Conservation (phyloP, 2,329 filamentous ascomycete species). For the Lasiodiplodia theobromae region DNA sequence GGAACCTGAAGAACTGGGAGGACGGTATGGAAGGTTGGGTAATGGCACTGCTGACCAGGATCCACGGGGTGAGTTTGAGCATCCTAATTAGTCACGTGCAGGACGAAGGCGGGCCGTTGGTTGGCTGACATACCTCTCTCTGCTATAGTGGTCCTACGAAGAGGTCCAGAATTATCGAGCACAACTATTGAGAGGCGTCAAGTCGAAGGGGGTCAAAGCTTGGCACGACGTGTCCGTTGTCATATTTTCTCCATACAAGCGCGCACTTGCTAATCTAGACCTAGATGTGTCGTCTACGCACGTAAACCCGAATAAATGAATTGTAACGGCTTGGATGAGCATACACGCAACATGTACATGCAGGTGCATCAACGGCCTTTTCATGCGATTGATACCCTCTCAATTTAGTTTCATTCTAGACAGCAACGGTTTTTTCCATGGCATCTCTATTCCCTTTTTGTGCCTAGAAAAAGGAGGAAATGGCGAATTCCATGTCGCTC, state of each 20-base stretch:
- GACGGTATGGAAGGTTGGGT: slow-evolving; percentile 52
- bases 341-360: not conserved
- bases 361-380: not conserved
- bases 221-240: slow-evolving; percentile 26
- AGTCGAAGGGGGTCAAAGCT: slow-evolving; percentile 5
- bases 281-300: slow-evolving; percentile 23
- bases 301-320: slow-evolving; percentile 20
- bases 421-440: not conserved
- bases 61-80: slow-evolving; percentile 41
- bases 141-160: slow-evolving; percentile 27
- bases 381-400: not conserved
- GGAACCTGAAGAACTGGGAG: slow-evolving; percentile 50
- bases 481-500: not conserved
- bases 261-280: not conserved
- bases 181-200: slow-evolving; percentile 9
- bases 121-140: not conserved
- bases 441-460: not conserved
- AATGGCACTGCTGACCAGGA: slow-evolving; percentile 48
- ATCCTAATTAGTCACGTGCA: too few species aligned
- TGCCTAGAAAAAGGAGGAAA: not conserved
- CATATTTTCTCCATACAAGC: not conserved
- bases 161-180: slow-evolving; percentile 26
- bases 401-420: not conserved
- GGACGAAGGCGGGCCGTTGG: not conserved
- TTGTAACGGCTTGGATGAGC: not conserved